These are phyloP conservation scores for Euphorbia pulcherrima DNA, from an alignment of 345 rosid species.

Conservation along the genomic window DNA sequence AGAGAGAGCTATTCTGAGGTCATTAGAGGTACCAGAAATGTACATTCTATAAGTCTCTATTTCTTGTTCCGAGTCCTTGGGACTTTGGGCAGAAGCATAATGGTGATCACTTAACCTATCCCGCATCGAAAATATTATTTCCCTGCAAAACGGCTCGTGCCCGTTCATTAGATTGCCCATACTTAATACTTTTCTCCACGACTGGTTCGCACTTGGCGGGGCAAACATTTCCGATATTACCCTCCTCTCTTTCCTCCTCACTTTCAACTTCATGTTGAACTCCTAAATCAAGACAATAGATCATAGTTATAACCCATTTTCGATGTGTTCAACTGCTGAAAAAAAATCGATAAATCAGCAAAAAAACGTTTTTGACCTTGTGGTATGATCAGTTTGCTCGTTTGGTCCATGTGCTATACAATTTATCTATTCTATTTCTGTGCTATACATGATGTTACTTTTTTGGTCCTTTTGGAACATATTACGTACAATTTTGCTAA, in stretches of 20 bases:
- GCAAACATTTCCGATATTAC: slow-evolving; percentile 62
- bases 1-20: slow-evolving; percentile 89
- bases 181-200: slow-evolving; percentile 95
- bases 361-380: too few relatives aligned
- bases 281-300: slow-evolving; percentile 43
- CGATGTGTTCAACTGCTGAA: too few relatives aligned
- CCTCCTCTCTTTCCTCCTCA: slow-evolving; percentile 52
- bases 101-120: slow-evolving; percentile 52
- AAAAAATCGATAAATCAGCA: too few relatives aligned
- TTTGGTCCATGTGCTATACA: too few relatives aligned
- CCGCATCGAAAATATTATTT: slow-evolving; percentile 61
- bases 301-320: background rate
- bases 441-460: too few relatives aligned
- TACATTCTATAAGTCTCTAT: slow-evolving; percentile 88
- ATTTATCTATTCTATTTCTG: too few relatives aligned
- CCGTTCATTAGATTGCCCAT: slow-evolving; percentile 97
- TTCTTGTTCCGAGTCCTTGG: slow-evolving; percentile 40
- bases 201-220: slow-evolving; percentile 76
- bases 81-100: slow-evolving; percentile 40
- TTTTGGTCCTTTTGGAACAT: too few relatives aligned
- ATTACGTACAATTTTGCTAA: too few relatives aligned
- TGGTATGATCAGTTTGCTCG: too few relatives aligned
- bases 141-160: slow-evolving; percentile 82
- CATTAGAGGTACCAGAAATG: slow-evolving; percentile 79
- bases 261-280: slow-evolving; percentile 51